Base-by-base conservation (phyloP, 306 rosid species). In the Senna siamea region DNA sequence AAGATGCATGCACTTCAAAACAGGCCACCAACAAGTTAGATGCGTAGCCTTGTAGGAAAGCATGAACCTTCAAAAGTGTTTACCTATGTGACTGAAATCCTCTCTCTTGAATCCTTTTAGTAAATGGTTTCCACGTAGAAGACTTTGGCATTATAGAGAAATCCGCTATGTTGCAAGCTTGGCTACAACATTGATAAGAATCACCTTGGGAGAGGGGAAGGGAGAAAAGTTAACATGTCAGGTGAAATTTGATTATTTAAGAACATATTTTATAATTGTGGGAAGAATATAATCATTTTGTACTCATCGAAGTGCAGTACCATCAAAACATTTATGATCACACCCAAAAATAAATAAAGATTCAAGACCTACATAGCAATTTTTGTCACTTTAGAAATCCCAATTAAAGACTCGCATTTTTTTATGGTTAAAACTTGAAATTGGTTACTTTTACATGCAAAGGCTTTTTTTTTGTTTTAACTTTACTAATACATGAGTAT, bases 61-160 rank as follows among this genome's bases (percentile, higher is more conserved):
- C 4, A 56, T 5, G 73, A 78, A 50, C 20, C 64, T 76, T 79
- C 47, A 53, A 59, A 40, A 61, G 9, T 50, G 38, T 76, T 76
- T 77, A 87, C 90, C 86, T 80, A 53, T 65, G 75, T 52, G 69
- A 23, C 64, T 72, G 75, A 74, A 72, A 81, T 77, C 81, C 77
- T 54, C 48, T 63, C 17, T 65, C 57, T 57, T 28, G 72, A 78
- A 38, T 54, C 68, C 79, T 63, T 20, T 68, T 67, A 55, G 58
- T 40, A 61, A 41, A 12, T 70, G 76, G 47, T 18, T 84, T 72
- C 76, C 19, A 34, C 19, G 73, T 73, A 78, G 58, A 41, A 59
- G 70, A 47, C 8, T 47, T 38, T 17, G 78, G 73, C 51, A 70
- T 66, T 52, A 12, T 20, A 38, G 72, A 76, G 57, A 70, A 68